Evolutionary conservation across 2,329 filamentous ascomycete species (phyloP).

Genomic region (Arthrinium phaeospermum): DNA sequence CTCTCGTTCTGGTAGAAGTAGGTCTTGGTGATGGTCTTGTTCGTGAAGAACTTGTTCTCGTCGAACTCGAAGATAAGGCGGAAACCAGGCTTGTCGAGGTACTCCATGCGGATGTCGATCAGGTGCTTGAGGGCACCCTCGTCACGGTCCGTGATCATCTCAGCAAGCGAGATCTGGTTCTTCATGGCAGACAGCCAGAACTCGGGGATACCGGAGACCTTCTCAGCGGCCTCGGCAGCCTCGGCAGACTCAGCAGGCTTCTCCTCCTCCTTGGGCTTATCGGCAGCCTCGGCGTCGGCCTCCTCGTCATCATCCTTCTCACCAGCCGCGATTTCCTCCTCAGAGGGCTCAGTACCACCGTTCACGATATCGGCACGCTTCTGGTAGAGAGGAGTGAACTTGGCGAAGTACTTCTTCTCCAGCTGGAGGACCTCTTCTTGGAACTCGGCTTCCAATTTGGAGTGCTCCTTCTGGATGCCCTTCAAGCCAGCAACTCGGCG

Average conservation of each 20-base stretch:
- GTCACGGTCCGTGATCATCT: conserved; percentile 98
- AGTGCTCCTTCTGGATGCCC: conserved; percentile 98
- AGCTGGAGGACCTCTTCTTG: conserved; percentile 97
- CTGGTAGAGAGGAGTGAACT: conserved; percentile 96
- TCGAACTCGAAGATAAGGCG: conserved; percentile 96
- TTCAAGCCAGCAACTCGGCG: conserved; percentile 94
- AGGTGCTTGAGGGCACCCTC: conserved; percentile 91
- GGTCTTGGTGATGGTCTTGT: conserved; percentile 96
- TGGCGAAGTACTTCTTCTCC: conserved; percentile 99
- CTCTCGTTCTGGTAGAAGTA: conserved; percentile 99
- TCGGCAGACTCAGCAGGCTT: conserved; percentile 57
- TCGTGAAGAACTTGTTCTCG: conserved; percentile 95
- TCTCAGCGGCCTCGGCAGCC: conserved; percentile 52
- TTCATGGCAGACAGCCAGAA: conserved; percentile 99
- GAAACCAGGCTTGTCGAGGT: conserved; percentile 97
- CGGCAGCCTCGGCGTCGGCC: conserved; percentile 60
- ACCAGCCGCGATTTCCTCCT: conserved; percentile 84
- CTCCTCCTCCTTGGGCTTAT: conserved; percentile 62
- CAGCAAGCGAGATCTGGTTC: conserved; percentile 95
- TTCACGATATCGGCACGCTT: conserved; percentile 94
- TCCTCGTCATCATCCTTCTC: conserved; percentile 79
- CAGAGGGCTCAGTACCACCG: conserved; percentile 82
- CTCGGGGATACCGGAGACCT: conserved; percentile 86
- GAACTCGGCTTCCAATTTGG: conserved; percentile 97
- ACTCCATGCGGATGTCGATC: conserved; percentile 97